phyloP scores from a whole-genome alignment of 495 filamentous ascomycete genomes.

The Aspergillus coremiiformis region DNA sequence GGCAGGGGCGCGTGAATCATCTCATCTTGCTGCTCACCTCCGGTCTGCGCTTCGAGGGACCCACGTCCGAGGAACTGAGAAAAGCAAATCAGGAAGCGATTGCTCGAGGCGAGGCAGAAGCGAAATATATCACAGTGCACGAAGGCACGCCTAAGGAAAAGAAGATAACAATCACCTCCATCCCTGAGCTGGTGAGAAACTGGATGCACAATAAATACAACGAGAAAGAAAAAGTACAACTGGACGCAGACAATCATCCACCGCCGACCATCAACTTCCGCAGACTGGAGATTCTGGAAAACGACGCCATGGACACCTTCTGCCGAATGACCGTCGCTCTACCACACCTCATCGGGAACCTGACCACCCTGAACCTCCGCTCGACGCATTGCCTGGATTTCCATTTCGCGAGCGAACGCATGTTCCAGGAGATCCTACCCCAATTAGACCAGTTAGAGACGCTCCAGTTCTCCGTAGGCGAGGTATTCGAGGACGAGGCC shows the following conservation, averaged over 20 bases:
- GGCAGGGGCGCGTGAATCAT: conserved; percentile 17
- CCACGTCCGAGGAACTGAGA: conserved; percentile 7
- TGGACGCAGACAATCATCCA: conserved; percentile 8
- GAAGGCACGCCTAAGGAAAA: conserved; percentile 2
- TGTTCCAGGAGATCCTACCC: conserved; percentile 9
- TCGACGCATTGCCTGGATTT: conserved; percentile 18
- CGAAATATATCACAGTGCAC: background rate
- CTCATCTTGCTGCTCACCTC: conserved; percentile 16
- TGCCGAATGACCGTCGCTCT: conserved; percentile 16
- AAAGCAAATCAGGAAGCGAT: conserved; percentile 7
- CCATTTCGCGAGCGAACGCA: background rate
- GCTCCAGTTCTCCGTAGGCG: conserved; percentile 18
- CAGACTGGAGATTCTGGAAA: conserved; percentile 20
- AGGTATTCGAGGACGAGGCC: conserved; percentile 13
- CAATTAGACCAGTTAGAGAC: conserved; percentile 14
- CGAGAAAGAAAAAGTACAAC: background rate
- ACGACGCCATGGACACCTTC: conserved; percentile 20
- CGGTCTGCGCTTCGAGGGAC: conserved; percentile 22
- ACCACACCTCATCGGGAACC: conserved; percentile 17
- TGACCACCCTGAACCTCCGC: conserved; percentile 14
- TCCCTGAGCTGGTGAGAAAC: conserved; percentile 8
- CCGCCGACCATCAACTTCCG: conserved; percentile 5
- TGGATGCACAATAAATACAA: conserved; percentile 10
- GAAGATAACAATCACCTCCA: conserved; percentile 10
- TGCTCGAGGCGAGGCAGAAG: conserved; percentile 10